phyloP scores from a whole-genome alignment of 257 asterid genomes.

The Buddleja alternifolia region DNA sequence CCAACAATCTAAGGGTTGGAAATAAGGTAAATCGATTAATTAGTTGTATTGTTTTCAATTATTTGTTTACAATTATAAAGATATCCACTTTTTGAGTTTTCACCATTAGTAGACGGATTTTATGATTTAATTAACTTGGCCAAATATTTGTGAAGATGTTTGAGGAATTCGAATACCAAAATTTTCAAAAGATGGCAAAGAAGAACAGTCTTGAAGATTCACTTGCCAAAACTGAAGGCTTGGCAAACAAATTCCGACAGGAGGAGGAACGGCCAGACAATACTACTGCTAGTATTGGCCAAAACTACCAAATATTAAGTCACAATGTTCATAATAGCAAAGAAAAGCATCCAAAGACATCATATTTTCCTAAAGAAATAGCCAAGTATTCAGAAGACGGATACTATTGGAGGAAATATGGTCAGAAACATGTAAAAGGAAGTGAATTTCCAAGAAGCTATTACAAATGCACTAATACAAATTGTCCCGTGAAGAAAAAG shows the following conservation, averaged over 20 bases:
- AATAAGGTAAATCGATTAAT: conserved; percentile 40
- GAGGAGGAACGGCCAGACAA: no score
- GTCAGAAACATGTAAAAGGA: conserved; percentile 84
- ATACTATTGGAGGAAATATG: conserved; percentile 76
- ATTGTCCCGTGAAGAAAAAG: conserved; percentile 65
- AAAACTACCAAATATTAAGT: conserved; percentile 22
- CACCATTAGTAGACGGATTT: background rate
- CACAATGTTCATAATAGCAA: conserved; percentile 17
- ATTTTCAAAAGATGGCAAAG: conserved; percentile 28
- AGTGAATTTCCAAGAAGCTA: conserved; percentile 79
- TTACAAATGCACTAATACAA: conserved; percentile 61
- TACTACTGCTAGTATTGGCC: no score
- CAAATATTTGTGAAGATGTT: conserved; percentile 29
- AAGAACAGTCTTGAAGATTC: conserved; percentile 21
- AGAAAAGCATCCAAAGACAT: conserved; percentile 38
- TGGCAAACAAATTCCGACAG: conserved; percentile 12
- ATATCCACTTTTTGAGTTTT: no score
- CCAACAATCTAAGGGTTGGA: conserved; percentile 1
- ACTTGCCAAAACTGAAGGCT: conserved; percentile 21
- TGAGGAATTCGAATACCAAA: conserved; percentile 31
- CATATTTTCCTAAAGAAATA: conserved; percentile 31
- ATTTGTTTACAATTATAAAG: no score
- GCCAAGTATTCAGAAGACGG: conserved; percentile 60
- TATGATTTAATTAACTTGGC: background rate
- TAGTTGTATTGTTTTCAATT: no score